Conservation (phyloP, 805 yeast genomes). For the Wickerhamiella domercqiae region DNA sequence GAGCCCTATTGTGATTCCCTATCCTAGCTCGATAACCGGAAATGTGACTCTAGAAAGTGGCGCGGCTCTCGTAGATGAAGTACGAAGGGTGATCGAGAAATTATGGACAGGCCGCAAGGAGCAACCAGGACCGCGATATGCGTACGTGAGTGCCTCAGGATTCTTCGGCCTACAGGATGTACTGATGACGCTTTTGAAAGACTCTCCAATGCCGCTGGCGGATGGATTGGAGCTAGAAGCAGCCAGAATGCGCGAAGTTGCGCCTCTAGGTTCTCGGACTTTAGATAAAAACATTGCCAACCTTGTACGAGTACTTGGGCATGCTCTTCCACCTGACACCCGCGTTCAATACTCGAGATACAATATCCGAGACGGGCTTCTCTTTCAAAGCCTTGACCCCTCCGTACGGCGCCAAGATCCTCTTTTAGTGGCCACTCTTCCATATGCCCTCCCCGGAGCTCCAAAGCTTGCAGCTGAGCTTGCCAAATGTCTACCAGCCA, state of each 20-base stretch:
- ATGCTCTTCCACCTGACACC: slow-evolving; percentile 1
- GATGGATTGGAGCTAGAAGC: slow-evolving; percentile 8
- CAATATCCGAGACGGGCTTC: slow-evolving; percentile 62
- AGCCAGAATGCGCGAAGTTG: not conserved
- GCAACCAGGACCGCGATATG: slow-evolving; percentile 1
- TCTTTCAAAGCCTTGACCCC: slow-evolving; percentile 46
- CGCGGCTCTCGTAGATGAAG: not conserved
- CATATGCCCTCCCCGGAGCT: slow-evolving; percentile 54
- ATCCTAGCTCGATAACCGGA: not conserved
- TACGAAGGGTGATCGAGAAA: not conserved
- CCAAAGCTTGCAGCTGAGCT: slow-evolving; percentile 40
- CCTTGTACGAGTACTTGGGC: slow-evolving; percentile 5
- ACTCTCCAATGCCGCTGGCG: slow-evolving; percentile 3
- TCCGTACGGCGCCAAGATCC: slow-evolving; percentile 54
- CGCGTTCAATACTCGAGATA: slow-evolving; percentile 54
- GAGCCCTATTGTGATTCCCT: not conserved
- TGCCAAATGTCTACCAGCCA: slow-evolving; percentile 41
- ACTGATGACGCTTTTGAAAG: slow-evolving; percentile 4
- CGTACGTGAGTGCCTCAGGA: slow-evolving; percentile 11
- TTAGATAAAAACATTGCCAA: slow-evolving; percentile 2
- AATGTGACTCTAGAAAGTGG: not conserved
- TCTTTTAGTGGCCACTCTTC: slow-evolving; percentile 48
- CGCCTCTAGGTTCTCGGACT: not conserved
- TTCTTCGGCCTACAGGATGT: slow-evolving; percentile 10
- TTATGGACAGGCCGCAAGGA: not conserved